These are phyloP conservation scores for Micractinium sp. DNA, from an alignment of 139 green algal species.

Conservation along the genomic window DNA sequence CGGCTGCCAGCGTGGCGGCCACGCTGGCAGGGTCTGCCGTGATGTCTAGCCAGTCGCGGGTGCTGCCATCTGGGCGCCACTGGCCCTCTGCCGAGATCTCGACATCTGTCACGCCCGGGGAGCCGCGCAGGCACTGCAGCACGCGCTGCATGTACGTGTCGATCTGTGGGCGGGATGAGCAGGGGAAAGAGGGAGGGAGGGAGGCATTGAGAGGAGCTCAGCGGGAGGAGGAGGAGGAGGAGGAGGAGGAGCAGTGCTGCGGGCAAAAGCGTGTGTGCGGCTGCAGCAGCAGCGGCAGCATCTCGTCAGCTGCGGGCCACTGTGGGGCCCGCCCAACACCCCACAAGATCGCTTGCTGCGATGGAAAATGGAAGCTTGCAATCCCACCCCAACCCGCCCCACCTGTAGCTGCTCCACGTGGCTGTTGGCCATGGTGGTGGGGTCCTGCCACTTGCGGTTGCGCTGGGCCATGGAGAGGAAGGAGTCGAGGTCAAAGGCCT, in stretches of 20 bases:
- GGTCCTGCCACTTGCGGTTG: conserved; percentile 91
- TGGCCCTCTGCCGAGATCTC: conserved; percentile 58
- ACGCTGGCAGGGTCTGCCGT: conserved; percentile 18
- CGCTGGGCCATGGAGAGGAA: conserved; percentile 76
- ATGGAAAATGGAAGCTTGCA: neutral
- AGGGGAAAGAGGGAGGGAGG: neutral
- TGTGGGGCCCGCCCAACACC: no score
- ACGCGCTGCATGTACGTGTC: conserved; percentile 66
- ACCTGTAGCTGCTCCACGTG: conserved; percentile 70
- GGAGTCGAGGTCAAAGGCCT: conserved; percentile 83
- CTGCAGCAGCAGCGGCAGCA: neutral
- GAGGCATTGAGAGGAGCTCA: neutral
- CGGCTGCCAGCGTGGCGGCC: neutral
- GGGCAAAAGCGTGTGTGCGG: no score
- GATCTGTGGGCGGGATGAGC: conserved; percentile 7
- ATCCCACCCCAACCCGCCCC: neutral
- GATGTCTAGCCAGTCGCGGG: conserved; percentile 24
- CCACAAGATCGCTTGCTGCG: neutral
- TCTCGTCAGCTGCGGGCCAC: neutral
- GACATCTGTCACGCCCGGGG: conserved; percentile 59
- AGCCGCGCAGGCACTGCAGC: conserved; percentile 41
- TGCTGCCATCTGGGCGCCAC: conserved; percentile 61
- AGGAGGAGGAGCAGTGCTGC: neutral
- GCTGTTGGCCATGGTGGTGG: conserved; percentile 67
- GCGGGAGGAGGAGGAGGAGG: neutral